Evolutionary conservation across 2,329 filamentous ascomycete genomes (phyloP), one percentile per base, ranked within the genome.

Genomic region (Cladophialophora yegresii): DNA sequence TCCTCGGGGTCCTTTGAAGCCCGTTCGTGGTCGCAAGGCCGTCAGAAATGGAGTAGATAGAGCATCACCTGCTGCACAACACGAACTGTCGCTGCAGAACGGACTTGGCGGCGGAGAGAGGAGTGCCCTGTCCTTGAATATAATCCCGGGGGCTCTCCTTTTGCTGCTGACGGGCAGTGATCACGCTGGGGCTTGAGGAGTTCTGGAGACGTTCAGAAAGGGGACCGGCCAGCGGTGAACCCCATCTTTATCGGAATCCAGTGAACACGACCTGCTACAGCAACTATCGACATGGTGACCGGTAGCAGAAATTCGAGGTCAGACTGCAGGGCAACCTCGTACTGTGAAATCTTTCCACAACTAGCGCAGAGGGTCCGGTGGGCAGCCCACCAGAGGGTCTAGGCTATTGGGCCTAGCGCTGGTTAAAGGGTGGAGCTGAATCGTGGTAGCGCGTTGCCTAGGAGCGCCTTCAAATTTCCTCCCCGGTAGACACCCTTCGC

Each of bases 401-500:
- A 47, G 57, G 20, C 57, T 36, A 33, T 23, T 16, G 22, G 22
- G 57, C 45, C 45, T 50, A 51, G 45, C 33, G 45, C 49, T 59
- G 22, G 57, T 40, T 53, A 28, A 59, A 23, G 12, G 51, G 58
- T 61, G 58, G 58, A 47, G 58, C 49, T 30, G 26, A 28, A 32
- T 20, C 3, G 33, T 57, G 30, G 36, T 58, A 55, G 56, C 50
- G 50, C 22, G 54, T 50, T 49, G 40, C 56, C 61, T 63, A 63
- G 56, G 45, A 53, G 47, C 61, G 61, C 61, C 61, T 63, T 57
- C 61, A 63, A 63, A 63, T 63, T 55, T 63, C 61, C 57, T 57
- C 43, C 54, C 47, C 30, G 55, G 28, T 50, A 50, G 45, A 40
- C 49, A 50, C 49, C 55, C 56, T 36, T 33, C 50, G 55, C 47